Evolutionary conservation across 202 grass and related monocot genomes (phyloP).

Genomic region (Carex arenaria): DNA sequence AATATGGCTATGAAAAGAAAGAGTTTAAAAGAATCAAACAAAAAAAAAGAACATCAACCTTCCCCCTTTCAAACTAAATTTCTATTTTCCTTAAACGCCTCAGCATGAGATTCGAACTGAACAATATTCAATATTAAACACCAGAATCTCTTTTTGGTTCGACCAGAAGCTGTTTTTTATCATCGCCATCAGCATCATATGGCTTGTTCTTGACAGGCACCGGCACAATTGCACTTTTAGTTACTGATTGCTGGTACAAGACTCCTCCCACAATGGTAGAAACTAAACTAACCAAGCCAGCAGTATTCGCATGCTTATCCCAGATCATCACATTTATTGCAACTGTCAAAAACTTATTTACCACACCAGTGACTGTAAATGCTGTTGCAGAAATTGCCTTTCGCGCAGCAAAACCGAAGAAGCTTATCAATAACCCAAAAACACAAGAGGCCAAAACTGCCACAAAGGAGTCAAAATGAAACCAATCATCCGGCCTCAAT

Average conservation of each 20-base stretch:
- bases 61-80: background rate
- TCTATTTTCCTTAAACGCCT: background rate
- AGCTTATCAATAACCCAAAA: slow-evolving; percentile 62
- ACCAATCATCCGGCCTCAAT: slow-evolving; percentile 38
- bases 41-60: background rate
- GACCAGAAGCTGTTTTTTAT: slow-evolving; percentile 6
- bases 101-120: background rate
- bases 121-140: slow-evolving; percentile 9
- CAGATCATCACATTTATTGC: slow-evolving; percentile 83
- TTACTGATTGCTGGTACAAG: slow-evolving; percentile 69
- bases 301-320: slow-evolving; percentile 61
- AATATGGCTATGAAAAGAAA: background rate
- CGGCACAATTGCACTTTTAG: slow-evolving; percentile 23
- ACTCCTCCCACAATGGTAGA: slow-evolving; percentile 58
- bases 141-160: background rate
- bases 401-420: slow-evolving; percentile 77
- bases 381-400: slow-evolving; percentile 73
- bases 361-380: slow-evolving; percentile 85
- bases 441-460: slow-evolving; percentile 52
- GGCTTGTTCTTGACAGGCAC: background rate
- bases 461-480: slow-evolving; percentile 38
- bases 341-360: slow-evolving; percentile 82
- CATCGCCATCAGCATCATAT: slow-evolving; percentile 24
- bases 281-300: slow-evolving; percentile 60
- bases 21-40: background rate